Percentiles rank a stretch among this genome's conserved stretches.
Conservation (phyloP, 2,329 filamentous ascomycete species). For the Pseudocercospora vitis region DNA sequence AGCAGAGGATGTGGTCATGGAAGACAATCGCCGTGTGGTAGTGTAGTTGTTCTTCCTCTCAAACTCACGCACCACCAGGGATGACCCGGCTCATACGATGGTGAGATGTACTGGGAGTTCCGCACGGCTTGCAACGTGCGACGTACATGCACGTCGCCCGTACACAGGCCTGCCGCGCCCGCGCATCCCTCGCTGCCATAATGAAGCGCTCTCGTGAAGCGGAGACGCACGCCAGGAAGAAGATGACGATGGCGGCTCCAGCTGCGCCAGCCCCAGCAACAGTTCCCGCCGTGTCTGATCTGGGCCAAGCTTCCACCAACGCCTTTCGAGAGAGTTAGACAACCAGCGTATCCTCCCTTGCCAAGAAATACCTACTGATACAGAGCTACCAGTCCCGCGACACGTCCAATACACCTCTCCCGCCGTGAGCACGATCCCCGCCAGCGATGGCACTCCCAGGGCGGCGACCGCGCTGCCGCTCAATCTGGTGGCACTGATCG, state of each 20-base stretch:
- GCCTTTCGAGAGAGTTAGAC: conserved; percentile 13
- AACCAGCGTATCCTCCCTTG: neutral
- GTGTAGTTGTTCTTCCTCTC: too few relatives aligned
- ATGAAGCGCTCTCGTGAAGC: conserved; percentile 9
- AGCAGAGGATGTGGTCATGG: too few relatives aligned
- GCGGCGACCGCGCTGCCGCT: conserved; percentile 49
- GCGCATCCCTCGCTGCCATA: neutral
- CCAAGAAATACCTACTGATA: too few relatives aligned
- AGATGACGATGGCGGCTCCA: conserved; percentile 8
- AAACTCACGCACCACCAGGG: too few relatives aligned
- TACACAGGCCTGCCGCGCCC: neutral
- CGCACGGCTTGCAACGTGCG: too few relatives aligned
- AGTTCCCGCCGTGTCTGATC: neutral
- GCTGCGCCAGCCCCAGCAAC: too few relatives aligned
- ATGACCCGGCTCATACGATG: neutral
- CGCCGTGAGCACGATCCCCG: conserved; percentile 17
- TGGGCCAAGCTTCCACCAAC: conserved; percentile 15
- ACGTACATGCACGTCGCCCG: neutral
- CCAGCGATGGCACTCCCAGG: conserved; percentile 11
- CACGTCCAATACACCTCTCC: conserved; percentile 34
- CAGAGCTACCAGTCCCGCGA: too few relatives aligned
- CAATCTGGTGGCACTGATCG: conserved; percentile 59
- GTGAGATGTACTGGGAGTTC: too few relatives aligned
- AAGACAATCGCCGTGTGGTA: too few relatives aligned
- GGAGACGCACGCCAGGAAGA: neutral